Base-by-base conservation (phyloP, 2,329 filamentous ascomycete genomes). In the Xylariaceae sp. region DNA sequence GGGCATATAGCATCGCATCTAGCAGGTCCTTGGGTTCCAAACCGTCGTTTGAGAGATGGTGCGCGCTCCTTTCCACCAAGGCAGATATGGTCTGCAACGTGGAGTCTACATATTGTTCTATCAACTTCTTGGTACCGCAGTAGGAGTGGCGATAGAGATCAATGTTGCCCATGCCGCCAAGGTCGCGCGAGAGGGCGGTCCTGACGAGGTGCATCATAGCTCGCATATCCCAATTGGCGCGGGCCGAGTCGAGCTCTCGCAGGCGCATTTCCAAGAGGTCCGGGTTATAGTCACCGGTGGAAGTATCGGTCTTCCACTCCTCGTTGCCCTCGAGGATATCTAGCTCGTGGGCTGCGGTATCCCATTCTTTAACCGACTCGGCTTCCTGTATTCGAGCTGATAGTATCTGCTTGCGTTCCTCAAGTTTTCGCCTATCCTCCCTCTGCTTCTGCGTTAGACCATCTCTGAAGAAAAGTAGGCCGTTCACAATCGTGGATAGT, bases 161-260 rank as follows among this genome's bases (percentile, higher is more conserved):
- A 42, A 89, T 81, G 67, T 92, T 89, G 59, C 90, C 91, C 89
- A 97, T 96, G 49, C 89, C 89, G 7, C 91, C 93, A 9, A 96
- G 77, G 65, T 93, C 88, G 44, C 93, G 87, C 40, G 88, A 91
- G 47, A 97, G 75, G 1, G 89, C 82, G 1, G 91, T 96, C 23
- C 93, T 86, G 40, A 96, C 81, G 40, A 95, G 79, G 67, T 91
- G 87, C 67, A 95, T 81, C 88, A 96, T 95, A 53, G 81, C 80
- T 59, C 81, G 82, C 52, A 91, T 81, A 72, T 97, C 90, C 62
- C 86, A 85, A 61, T 81, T 87, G 10, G 81, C 78, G 4, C 89
- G 84, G 16, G 91, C 92, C 10, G 88, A 81, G 63, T 96, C 88
- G 57, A 97, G 80, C 62, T 91, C 85, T 50, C 79, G 76, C 43